Base-by-base conservation (phyloP, 2,329 filamentous ascomycete species). In the Didymella arachidicola region DNA sequence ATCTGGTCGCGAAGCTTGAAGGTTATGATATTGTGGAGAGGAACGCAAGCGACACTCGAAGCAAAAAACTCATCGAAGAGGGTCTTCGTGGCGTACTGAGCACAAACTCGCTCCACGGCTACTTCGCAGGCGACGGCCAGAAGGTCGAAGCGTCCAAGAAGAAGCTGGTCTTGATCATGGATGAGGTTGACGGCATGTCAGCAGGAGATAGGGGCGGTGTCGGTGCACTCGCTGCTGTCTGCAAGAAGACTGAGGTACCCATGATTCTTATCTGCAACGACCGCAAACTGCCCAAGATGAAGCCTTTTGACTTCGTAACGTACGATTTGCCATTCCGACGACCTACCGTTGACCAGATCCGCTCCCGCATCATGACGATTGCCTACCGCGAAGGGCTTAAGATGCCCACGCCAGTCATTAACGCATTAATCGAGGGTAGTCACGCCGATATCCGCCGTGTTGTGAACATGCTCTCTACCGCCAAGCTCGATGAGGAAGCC, bases 261-360 rank as follows among this genome's bases (percentile, higher is more conserved):
- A 89, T 99, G 74, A 98, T 99, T 67, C 84, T 99, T 53, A 98
- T 99, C 68, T 99, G 95, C 84, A 99, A 99, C 76, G 95, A 99
- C 73, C 89, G 95, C 67, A 88, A 86, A 65, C 81, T 93, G 62
- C 95, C 90, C 29, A 99, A 99, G 83, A 99, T 99, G 95, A 97
- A 94, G 79, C 95, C 95, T 0, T 99, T 99, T 73, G 93, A 98
- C 74, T 86, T 87, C 70, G 89, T 91, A 51, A 89, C 92, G 2
- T 93, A 86, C 70, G 93, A 98, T 64, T 80, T 99, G 63, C 87
- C 88, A 42, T 99, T 99, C 82, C 87, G 90, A 72, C 88, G 93
- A 27, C 95, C 95, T 5, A 96, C 93, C 0, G 88, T 93, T 2
- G 93, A 97, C 51, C 91, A 96, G 79, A 92, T 99, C 53, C 87